Evolutionary conservation across 345 rosid species (phyloP), one percentile per base, ranked within the genome.

Genomic region (Angophora floribunda): DNA sequence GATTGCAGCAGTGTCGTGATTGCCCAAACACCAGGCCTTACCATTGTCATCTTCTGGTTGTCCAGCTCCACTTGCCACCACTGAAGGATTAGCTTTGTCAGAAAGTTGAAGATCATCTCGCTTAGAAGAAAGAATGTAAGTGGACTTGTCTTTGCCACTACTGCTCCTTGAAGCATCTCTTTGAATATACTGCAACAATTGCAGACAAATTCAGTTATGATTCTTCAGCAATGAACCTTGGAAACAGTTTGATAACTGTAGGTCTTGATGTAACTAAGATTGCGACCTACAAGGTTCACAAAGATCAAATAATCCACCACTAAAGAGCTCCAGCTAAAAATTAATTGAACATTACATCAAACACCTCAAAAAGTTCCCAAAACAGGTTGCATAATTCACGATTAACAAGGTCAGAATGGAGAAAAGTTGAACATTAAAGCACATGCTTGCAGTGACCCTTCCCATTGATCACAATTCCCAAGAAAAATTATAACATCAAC

Each of bases 71-170:
- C 90, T 78, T 85, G 91, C 89, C 88, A 91, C 87, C 85, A 86
- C 86, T 55, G 88, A 88, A 53, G 86, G n/a, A 51, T 87, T 78
- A 90, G 91, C 87, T 91, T 92, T 94, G 36, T 92, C 94, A 85
- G 94, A 90, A 91, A 85, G 86, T 79, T 90, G 93, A 28, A 85
- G 93, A 67, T 90, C 95, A 93, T 94, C 95, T 86, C 88, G 91
- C 89, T 90, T 93, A 61, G 95, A 86, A 90, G 91, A 91, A 67
- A 91, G 89, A 55, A 87, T 87, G 89, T 91, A 87, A 51, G 91
- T 88, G 65, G 95, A 88, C 89, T 93, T 95, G 67, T 93, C 95
- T 89, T 94, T 94, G 67, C 93, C 92, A 86, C 90, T 87, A 47
- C 92, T 57, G 79, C 88, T 86, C 90, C 94, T 91, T 44, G 88